Evolutionary conservation across 1,284 basidiomycete species (phyloP).

Genomic region (Afroboletus lepidellus): DNA sequence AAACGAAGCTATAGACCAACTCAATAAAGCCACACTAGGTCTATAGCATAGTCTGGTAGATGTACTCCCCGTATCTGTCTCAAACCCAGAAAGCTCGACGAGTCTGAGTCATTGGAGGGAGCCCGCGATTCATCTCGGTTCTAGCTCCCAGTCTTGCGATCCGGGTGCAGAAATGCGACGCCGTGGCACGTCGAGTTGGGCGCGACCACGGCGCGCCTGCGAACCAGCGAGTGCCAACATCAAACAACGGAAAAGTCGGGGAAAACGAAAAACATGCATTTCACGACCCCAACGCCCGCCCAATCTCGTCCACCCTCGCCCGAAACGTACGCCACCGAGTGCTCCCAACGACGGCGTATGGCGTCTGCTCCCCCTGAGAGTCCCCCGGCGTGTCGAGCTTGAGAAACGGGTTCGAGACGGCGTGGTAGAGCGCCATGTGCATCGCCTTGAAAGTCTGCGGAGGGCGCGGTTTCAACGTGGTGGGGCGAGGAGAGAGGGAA

Average conservation of each 20-base stretch:
- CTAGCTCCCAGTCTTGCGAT: conserved; percentile 21
- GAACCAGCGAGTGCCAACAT: conserved; percentile 21
- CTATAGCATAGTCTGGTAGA: conserved; percentile 28
- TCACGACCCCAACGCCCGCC: conserved; percentile 46
- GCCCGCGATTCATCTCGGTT: conserved; percentile 52
- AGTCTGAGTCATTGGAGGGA: conserved; percentile 80
- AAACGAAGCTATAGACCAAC: conserved; percentile 51
- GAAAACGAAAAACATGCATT: neutral
- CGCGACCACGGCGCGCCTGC: conserved; percentile 25
- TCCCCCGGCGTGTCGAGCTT: conserved; percentile 47
- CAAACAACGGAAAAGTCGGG: neutral
- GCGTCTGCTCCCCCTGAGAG: conserved; percentile 52
- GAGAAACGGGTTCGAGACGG: conserved; percentile 78
- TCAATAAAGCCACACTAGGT: conserved; percentile 50
- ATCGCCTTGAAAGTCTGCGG: conserved; percentile 76
- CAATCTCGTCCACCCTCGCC: conserved; percentile 69
- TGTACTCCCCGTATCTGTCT: conserved; percentile 92
- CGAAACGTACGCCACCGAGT: conserved; percentile 69
- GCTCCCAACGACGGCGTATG: conserved; percentile 57
- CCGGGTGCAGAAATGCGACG: conserved; percentile 13
- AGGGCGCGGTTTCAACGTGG: neutral
- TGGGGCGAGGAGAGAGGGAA: conserved; percentile 18
- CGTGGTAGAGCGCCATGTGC: conserved; percentile 76
- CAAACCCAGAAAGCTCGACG: conserved; percentile 57
- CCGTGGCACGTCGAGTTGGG: conserved; percentile 24